phyloP scores from a whole-genome alignment of 768 basidiomycete genomes.

The Macrolepiota dolichaula region DNA sequence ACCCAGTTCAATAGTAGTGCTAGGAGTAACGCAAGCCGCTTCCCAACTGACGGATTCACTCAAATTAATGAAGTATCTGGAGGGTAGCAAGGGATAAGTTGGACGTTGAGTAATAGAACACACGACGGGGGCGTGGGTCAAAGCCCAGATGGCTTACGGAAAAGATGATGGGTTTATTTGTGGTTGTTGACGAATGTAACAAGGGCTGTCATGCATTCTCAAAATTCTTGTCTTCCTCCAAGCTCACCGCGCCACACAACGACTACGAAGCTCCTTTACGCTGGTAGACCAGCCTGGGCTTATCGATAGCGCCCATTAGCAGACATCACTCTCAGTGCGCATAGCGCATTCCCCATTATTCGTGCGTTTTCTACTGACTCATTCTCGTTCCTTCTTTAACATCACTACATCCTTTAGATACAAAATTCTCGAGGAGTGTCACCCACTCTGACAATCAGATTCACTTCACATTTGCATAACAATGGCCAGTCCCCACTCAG shows the following conservation, averaged over 20 bases:
- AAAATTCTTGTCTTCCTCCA: constrained; percentile 5
- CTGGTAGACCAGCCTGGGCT: background rate
- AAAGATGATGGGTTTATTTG: constrained; percentile 3
- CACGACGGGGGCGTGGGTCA: background rate
- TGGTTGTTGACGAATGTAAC: background rate
- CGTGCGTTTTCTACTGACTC: background rate
- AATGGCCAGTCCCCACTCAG: constrained; percentile 20
- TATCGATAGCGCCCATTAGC: background rate
- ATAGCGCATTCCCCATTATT: background rate
- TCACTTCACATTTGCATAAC: background rate
- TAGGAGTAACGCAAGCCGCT: too few species aligned
- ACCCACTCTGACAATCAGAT: background rate
- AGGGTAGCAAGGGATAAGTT: background rate
- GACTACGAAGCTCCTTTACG: background rate
- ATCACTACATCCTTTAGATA: background rate
- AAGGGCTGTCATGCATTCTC: background rate
- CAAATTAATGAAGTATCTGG: background rate
- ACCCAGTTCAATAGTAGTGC: background rate
- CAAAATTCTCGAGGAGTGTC: background rate
- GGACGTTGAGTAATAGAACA: background rate
- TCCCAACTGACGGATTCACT: background rate
- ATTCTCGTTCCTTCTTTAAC: background rate
- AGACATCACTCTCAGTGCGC: background rate
- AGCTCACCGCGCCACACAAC: background rate
- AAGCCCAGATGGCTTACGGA: background rate